Conservation (phyloP, 108 stramenopile genomes). For the Nitzschia palea region DNA sequence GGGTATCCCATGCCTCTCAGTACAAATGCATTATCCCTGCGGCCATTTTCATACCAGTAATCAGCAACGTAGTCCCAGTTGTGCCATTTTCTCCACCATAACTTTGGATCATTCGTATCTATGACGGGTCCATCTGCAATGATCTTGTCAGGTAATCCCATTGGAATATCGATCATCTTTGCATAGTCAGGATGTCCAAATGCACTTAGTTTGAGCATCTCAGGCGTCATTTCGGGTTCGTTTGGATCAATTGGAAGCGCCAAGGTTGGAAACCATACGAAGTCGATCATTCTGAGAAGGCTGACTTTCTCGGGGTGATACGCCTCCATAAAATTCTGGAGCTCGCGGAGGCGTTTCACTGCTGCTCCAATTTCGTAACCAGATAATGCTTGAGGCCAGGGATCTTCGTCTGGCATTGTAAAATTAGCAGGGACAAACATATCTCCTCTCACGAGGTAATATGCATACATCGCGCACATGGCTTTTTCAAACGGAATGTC, state of each 20-base stretch:
- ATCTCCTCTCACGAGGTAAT: slow-evolving; percentile 86
- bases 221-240: slow-evolving; percentile 57
- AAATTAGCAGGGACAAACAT: slow-evolving; percentile 79
- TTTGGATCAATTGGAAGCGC: slow-evolving; percentile 76
- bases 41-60: slow-evolving; percentile 36
- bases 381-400: slow-evolving; percentile 86
- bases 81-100: slow-evolving; percentile 66
- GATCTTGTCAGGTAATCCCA: slow-evolving; percentile 69
- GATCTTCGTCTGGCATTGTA: slow-evolving; percentile 89
- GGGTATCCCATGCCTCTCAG: slow-evolving; percentile 60
- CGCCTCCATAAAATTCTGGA: slow-evolving; percentile 82
- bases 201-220: slow-evolving; percentile 55
- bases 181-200: slow-evolving; percentile 81
- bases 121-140: slow-evolving; percentile 75
- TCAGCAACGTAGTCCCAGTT: slow-evolving; percentile 82
- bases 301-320: slow-evolving; percentile 86
- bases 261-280: slow-evolving; percentile 83
- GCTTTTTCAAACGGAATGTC: slow-evolving; percentile 89
- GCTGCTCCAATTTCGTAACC: slow-evolving; percentile 84
- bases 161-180: slow-evolving; percentile 58
- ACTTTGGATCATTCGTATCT: slow-evolving; percentile 53
- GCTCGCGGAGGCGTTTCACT: slow-evolving; percentile 72
- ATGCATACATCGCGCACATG: slow-evolving; percentile 83
- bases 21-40: slow-evolving; percentile 46
- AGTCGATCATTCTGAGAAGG: slow-evolving; percentile 81